Conservation (phyloP, 169 alveolate species). For the Besnoitia besnoiti region DNA sequence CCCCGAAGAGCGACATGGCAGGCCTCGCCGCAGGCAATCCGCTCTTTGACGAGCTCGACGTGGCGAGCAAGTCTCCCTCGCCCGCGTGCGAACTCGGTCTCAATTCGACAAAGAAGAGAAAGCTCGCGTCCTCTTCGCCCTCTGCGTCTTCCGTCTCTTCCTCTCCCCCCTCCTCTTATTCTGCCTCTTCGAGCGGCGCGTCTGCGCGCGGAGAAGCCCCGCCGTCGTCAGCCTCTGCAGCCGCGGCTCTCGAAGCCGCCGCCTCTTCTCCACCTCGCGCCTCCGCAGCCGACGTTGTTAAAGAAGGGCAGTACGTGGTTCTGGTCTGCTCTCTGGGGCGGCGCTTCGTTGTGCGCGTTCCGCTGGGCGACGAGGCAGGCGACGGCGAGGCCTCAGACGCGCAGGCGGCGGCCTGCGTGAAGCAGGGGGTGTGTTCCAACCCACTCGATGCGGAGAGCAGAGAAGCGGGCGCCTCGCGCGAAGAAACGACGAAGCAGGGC, state of each 20-base stretch:
- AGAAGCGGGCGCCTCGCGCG: too few species aligned
- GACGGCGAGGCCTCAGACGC: not conserved
- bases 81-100: not conserved
- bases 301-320: not conserved
- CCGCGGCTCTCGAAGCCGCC: not conserved
- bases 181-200: not conserved
- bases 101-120: not conserved
- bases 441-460: too few species aligned
- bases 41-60: not conserved
- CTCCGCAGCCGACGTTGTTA: not conserved
- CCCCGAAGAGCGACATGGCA: too few species aligned
- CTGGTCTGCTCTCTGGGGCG: conserved; percentile 4
- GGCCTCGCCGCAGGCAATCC: not conserved
- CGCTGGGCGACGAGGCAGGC: not conserved
- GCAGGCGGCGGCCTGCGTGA: too few species aligned
- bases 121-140: not conserved
- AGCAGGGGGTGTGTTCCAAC: too few species aligned
- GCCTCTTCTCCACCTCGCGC: not conserved
- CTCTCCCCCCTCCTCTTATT: not conserved
- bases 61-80: not conserved
- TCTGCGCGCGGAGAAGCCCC: not conserved
- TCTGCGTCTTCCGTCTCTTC: not conserved
- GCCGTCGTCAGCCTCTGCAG: not conserved
- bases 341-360: conserved; percentile 24
- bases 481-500: too few species aligned